Percentiles rank a stretch among this genome's conserved stretches.
Conservation (phyloP, 371 early-diverging fungal species). For the Choanephora cucurbitarum region DNA sequence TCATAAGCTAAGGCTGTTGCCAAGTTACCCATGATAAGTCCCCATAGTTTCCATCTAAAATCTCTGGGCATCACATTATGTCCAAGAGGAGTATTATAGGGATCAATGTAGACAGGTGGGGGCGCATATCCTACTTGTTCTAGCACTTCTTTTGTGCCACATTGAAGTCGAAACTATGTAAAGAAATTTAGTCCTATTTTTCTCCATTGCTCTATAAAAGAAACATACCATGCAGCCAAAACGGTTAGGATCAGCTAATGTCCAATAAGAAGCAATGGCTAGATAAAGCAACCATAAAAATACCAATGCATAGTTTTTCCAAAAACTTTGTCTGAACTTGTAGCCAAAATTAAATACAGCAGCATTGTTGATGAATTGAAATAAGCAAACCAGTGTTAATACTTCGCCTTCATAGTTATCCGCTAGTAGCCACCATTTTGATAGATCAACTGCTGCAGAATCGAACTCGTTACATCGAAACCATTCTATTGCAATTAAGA, state of each 20-base stretch:
- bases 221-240: conserved; percentile 52
- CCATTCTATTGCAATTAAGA: no score
- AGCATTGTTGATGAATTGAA: conserved; percentile 66
- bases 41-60: conserved; percentile 64
- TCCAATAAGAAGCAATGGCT: conserved; percentile 54
- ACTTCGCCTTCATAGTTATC: conserved; percentile 74
- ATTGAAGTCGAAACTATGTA: conserved; percentile 63
- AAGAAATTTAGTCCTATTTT: no score
- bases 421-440: conserved; percentile 78
- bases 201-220: no score
- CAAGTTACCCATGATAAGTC: conserved; percentile 39
- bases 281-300: conserved; percentile 56
- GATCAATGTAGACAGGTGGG: conserved; percentile 46
- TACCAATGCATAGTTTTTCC: conserved; percentile 58
- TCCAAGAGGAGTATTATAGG: conserved; percentile 61
- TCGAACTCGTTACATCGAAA: conserved; percentile 76
- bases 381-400: conserved; percentile 58
- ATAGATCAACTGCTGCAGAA: conserved; percentile 56
- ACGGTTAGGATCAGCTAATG: conserved; percentile 70
- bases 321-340: conserved; percentile 64
- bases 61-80: conserved; percentile 68
- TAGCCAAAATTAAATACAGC: conserved; percentile 69
- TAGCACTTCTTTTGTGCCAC: conserved; percentile 57
- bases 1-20: conserved; percentile 30
- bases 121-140: conserved; percentile 43